Evolutionary conservation across 352 stramenopile species (phyloP), one percentile per base, ranked within the genome.

Genomic region (Phytophthora nicotianae): DNA sequence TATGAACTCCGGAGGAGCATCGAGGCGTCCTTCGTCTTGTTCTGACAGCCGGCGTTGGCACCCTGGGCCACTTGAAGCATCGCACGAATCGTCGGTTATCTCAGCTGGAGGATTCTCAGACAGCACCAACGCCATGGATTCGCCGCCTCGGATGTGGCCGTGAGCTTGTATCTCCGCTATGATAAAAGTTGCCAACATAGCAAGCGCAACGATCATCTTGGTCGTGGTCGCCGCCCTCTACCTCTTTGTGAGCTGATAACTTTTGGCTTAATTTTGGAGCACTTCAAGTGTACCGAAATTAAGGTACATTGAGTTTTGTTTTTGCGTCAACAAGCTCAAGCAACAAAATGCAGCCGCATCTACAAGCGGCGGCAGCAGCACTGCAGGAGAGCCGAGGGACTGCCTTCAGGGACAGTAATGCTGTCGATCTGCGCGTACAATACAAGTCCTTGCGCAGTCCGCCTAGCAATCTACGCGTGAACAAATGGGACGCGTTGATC

Each of bases 401-500:
- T 38, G 10, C 19, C 8, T 46, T 17, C 23, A 51, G 62, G 7
- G 45, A 42, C 8, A 21, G 53, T 21, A 40, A 32, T 8, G 21
- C 13, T 1, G 1, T 17, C 1, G 24, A 29, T 3, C 43, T 70
- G 1, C 71, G 72, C 11, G 65, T 92, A 2, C 57, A 69, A 14
- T 92, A 90, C 49, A 49, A 57, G 7, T 62, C 62, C 13, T 69
- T 89, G n/a, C 68, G 70, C 5, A 72, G 75, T 29, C 74, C 79
- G 13, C 73, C 55, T 14, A 74, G 65, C 14, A 75, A 75, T 23
- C 70, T 90, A 52, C 81, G 83, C 17, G 83, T 94, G 62, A 95
- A 93, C 72, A 95, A 91, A 43, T 93, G 81, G 83, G 83, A 95
- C 70, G 79, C 86, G 33, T 61, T 80, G 41, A 91, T 93, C 56